Conservation (phyloP, 257 asterid species). For the Nicotiana paniculata region DNA sequence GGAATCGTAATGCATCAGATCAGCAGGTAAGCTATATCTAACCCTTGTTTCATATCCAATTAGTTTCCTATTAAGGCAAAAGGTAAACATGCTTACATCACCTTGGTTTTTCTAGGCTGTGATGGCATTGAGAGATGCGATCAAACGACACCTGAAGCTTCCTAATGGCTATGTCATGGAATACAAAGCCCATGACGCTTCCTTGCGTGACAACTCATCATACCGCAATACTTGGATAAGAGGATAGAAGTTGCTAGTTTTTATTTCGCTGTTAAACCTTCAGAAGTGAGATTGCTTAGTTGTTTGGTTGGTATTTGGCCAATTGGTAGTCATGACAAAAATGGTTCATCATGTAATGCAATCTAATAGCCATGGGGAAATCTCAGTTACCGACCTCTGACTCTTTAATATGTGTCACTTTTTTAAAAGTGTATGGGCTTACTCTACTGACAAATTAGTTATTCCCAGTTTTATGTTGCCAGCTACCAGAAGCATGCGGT, state of each 20-base stretch:
- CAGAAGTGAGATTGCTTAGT: background rate
- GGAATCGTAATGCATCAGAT: conserved; percentile 97
- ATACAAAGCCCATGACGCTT: conserved; percentile 94
- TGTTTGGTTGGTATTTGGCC: background rate
- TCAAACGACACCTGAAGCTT: conserved; percentile 83
- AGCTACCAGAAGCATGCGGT: background rate
- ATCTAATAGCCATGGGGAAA: background rate
- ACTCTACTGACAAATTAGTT: background rate
- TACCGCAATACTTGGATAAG: conserved; percentile 97
- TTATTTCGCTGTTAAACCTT: background rate
- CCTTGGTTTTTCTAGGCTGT: conserved; percentile 51
- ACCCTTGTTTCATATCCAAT: background rate
- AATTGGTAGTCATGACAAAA: background rate
- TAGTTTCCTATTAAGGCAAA: background rate
- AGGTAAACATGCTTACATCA: background rate
- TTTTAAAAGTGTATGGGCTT: background rate
- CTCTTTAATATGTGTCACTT: background rate
- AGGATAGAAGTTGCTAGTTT: conserved; percentile 34
- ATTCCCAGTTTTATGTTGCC: background rate
- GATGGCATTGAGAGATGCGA: conserved; percentile 87
- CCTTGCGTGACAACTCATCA: conserved; percentile 89
- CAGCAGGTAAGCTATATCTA: conserved; percentile 54
- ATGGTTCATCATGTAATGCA: background rate
- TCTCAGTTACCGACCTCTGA: background rate
- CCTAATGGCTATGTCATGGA: conserved; percentile 91